These are phyloP conservation scores for Tillandsia leiboldiana DNA, from an alignment of 176 grass and related monocot genomes.

Conservation along the genomic window DNA sequence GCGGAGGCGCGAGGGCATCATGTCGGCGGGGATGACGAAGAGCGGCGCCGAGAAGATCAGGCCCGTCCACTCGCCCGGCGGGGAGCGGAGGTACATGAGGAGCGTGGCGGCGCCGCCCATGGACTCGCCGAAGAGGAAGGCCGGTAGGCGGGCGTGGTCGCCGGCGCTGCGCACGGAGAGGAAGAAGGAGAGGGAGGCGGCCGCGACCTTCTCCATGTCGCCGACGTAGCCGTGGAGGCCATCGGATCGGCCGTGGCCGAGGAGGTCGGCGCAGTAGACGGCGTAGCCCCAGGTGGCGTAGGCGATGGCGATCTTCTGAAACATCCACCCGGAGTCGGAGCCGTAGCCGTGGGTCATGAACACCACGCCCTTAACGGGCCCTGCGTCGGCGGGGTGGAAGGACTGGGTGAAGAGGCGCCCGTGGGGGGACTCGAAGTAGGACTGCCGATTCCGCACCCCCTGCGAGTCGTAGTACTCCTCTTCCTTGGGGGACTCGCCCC, in stretches of 20 bases:
- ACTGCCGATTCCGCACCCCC: constrained; percentile 39
- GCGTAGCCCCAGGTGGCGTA: constrained; percentile 54
- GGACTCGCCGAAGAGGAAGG: constrained; percentile 66
- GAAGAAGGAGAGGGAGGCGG: constrained; percentile 52
- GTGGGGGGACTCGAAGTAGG: constrained; percentile 40
- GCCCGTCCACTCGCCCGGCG: constrained; percentile 33
- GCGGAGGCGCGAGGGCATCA: constrained; percentile 44
- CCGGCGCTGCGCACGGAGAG: constrained; percentile 30
- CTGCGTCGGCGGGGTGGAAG: constrained; percentile 43
- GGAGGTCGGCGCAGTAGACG: constrained; percentile 61
- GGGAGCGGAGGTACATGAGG: constrained; percentile 56
- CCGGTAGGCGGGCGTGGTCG: constrained; percentile 27
- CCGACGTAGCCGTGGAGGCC: constrained; percentile 66
- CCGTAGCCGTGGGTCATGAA: constrained; percentile 63
- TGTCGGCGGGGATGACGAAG: constrained; percentile 47
- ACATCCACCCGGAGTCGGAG: constrained; percentile 61
- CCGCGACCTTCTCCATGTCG: constrained; percentile 47
- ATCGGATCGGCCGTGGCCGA: constrained; percentile 62
- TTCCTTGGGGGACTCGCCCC: constrained; percentile 48
- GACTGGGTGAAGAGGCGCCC: constrained; percentile 64
- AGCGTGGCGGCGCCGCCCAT: constrained; percentile 60
- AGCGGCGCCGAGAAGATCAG: constrained; percentile 60
- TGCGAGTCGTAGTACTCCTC: constrained; percentile 50
- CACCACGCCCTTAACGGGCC: constrained; percentile 35
- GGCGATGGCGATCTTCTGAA: constrained; percentile 49